Conservation (phyloP, 2,329 filamentous ascomycete species). For the Alternaria triticimaculans region DNA sequence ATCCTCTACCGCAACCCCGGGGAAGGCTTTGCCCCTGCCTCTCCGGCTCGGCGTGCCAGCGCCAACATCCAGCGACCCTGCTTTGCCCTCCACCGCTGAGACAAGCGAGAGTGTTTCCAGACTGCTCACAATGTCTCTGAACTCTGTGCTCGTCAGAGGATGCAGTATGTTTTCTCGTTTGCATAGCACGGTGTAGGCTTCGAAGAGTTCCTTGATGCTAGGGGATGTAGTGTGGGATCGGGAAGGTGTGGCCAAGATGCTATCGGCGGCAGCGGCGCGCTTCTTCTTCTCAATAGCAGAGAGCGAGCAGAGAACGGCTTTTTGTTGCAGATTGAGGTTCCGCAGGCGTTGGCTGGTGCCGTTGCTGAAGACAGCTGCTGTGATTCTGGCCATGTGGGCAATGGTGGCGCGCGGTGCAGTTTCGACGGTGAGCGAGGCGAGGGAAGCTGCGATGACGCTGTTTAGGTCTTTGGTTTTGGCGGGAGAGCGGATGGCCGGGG, state of each 20-base stretch:
- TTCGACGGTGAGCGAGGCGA: slow-evolving; percentile 71
- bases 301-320: slow-evolving; percentile 88
- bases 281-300: slow-evolving; percentile 83
- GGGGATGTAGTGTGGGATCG: slow-evolving; percentile 66
- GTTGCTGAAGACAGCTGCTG: slow-evolving; percentile 87
- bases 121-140: slow-evolving; percentile 88
- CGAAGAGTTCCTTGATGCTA: slow-evolving; percentile 82
- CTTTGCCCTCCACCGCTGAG: slow-evolving; percentile 73
- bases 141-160: slow-evolving; percentile 88
- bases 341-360: slow-evolving; percentile 84
- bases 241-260: slow-evolving; percentile 49
- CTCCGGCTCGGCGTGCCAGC: slow-evolving; percentile 75
- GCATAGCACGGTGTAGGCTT: slow-evolving; percentile 82
- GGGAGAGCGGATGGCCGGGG: slow-evolving; percentile 52
- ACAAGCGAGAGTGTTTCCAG: slow-evolving; percentile 87
- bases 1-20: slow-evolving; percentile 69
- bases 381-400: slow-evolving; percentile 89
- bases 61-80: slow-evolving; percentile 65
- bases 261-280: slow-evolving; percentile 51
- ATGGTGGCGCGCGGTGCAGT: slow-evolving; percentile 90
- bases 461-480: slow-evolving; percentile 44
- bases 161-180: slow-evolving; percentile 87
- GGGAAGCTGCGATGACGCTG: slow-evolving; percentile 49
- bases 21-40: slow-evolving; percentile 56
- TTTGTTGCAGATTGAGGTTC: slow-evolving; percentile 92